Evolutionary conservation across 768 basidiomycete species (phyloP).

Genomic region (Zangia roseola): DNA sequence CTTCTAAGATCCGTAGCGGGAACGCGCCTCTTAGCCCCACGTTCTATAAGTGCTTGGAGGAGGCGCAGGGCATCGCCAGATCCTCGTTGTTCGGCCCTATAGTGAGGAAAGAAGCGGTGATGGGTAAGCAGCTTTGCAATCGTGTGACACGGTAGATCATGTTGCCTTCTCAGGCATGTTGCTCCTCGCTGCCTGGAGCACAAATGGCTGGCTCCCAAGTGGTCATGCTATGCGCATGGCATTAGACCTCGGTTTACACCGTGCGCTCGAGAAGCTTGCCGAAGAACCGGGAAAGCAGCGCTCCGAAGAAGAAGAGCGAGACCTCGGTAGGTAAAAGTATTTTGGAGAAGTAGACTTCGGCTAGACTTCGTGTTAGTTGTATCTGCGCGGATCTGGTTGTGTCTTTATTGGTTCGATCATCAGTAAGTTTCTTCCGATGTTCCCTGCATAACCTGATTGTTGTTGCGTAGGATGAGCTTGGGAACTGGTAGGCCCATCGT

Average conservation of each 20-base stretch:
- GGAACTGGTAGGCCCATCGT: constrained; percentile 91
- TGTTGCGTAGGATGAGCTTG: constrained; percentile 69
- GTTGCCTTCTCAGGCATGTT: constrained; percentile 66
- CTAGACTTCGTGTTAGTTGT: constrained; percentile 54
- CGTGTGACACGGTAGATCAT: constrained; percentile 1
- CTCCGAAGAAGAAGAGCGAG: constrained; percentile 80
- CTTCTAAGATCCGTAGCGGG: constrained; percentile 88
- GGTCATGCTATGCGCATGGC: constrained; percentile 98
- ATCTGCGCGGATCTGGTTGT: constrained; percentile 91
- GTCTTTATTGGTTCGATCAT: constrained; percentile 95
- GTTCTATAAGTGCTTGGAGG: constrained; percentile 89
- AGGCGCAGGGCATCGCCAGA: constrained; percentile 93
- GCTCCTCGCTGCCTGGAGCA: constrained; percentile 88
- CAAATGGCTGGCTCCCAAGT: constrained; percentile 92
- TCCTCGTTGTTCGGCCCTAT: constrained; percentile 92
- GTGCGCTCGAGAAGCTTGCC: constrained; percentile 87
- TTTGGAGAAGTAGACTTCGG: neutral
- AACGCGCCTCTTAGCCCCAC: constrained; percentile 82
- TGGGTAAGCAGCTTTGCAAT: constrained; percentile 51
- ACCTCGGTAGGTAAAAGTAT: constrained; percentile 57
- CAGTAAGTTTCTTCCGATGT: constrained; percentile 54
- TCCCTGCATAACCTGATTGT: constrained; percentile 9
- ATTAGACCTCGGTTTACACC: constrained; percentile 88
- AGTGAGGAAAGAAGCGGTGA: constrained; percentile 92
- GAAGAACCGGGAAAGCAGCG: constrained; percentile 64